Evolutionary conservation across 2,329 filamentous ascomycete genomes (phyloP).

Genomic region (Ophiostoma perfectum): DNA sequence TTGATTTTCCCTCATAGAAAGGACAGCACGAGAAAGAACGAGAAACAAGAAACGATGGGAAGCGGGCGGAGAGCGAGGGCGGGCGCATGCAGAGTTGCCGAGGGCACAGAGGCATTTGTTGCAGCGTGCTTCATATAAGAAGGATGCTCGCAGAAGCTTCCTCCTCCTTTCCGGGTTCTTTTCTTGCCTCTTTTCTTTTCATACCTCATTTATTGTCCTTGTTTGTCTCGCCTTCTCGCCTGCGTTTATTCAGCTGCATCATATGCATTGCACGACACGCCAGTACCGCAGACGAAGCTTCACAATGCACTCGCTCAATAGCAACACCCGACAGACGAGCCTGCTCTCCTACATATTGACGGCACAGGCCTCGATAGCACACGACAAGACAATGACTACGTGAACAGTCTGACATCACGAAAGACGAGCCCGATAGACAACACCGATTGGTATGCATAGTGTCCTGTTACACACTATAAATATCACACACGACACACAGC

Average conservation of each 20-base stretch:
- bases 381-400: background rate
- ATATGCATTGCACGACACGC: background rate
- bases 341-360: background rate
- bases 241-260: background rate
- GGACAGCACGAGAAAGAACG: background rate
- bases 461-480: too few species aligned
- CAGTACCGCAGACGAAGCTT: background rate
- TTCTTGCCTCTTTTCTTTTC: background rate
- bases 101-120: conserved; percentile 1
- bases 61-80: background rate
- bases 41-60: background rate
- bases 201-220: background rate
- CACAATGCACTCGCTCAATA: background rate
- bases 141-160: background rate
- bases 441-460: background rate
- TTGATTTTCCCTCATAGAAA: conserved; percentile 4
- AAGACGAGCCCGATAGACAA: background rate
- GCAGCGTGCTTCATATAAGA: background rate
- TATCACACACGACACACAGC: too few species aligned
- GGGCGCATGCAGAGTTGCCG: background rate
- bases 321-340: background rate
- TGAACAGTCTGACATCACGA: background rate
- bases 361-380: background rate
- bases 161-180: background rate
- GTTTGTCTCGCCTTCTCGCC: background rate